Evolutionary conservation across 2,329 filamentous ascomycete genomes (phyloP).

Genomic region (Trichophyton simii): DNA sequence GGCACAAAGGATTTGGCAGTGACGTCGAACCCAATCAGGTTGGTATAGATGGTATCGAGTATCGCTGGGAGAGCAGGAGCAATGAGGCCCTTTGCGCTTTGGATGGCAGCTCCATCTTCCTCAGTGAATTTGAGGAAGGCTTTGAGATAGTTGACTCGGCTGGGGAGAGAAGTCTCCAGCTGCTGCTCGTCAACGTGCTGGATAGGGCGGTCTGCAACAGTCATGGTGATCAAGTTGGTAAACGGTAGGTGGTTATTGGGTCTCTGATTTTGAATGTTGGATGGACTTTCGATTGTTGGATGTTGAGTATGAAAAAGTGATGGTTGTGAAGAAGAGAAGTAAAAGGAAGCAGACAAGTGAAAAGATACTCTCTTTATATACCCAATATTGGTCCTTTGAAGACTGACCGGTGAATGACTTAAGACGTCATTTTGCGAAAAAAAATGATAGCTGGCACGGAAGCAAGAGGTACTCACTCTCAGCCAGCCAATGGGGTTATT

Average conservation of each 20-base stretch:
- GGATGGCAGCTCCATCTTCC: constrained; percentile 17
- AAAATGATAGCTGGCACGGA: neutral
- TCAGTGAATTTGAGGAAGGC: constrained; percentile 20
- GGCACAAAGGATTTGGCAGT: constrained; percentile 21
- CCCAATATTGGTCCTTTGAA: no score
- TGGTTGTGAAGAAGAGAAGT: neutral
- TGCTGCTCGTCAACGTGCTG: constrained; percentile 12
- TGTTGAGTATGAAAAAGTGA: neutral
- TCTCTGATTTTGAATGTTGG: neutral
- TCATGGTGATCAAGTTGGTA: neutral
- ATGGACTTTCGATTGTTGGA: neutral
- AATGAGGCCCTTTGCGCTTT: constrained; percentile 16
- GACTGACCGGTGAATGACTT: neutral
- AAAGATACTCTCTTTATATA: neutral
- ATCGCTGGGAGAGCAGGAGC: constrained; percentile 18
- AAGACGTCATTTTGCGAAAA: neutral
- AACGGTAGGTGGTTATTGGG: neutral
- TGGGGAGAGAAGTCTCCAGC: constrained; percentile 8
- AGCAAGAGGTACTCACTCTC: neutral
- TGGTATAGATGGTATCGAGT: constrained; percentile 21
- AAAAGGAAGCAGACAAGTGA: neutral
- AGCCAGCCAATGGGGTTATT: neutral
- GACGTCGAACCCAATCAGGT: constrained; percentile 21
- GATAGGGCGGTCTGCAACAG: constrained; percentile 5
- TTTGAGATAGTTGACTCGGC: constrained; percentile 18